A percentile compares a stretch with the other conserved stretches of the same genome.
Conservation (phyloP, 495 filamentous ascomycete genomes). For the Xanthoparmelia taractica region DNA sequence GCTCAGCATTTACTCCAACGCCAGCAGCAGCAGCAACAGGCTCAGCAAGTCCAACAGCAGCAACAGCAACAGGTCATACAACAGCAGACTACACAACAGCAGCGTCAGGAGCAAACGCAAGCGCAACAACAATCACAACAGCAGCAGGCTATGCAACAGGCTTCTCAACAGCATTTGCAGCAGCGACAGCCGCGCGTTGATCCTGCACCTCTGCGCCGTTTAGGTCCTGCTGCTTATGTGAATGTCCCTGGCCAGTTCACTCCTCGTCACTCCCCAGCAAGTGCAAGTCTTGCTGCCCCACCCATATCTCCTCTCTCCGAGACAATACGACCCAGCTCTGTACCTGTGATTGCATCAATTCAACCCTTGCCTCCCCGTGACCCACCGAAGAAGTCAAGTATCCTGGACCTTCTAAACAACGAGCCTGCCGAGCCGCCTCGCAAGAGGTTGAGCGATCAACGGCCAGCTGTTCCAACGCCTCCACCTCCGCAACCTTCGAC, state of each 20-base stretch:
- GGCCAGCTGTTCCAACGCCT: constrained; percentile 16
- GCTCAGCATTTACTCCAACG: constrained; percentile 32
- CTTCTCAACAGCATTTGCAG: constrained; percentile 14
- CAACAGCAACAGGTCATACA: constrained; percentile 22
- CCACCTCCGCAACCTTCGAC: constrained; percentile 18
- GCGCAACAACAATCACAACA: constrained; percentile 17
- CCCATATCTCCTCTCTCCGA: constrained; percentile 39
- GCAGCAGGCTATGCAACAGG: constrained; percentile 18
- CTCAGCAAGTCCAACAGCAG: constrained; percentile 19
- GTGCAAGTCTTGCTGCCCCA: constrained; percentile 28
- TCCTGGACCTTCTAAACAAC: constrained; percentile 52
- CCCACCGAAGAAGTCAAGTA: constrained; percentile 50
- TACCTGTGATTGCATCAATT: constrained; percentile 25
- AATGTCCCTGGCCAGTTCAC: constrained; percentile 13
- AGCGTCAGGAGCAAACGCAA: constrained; percentile 7
- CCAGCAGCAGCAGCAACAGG: constrained; percentile 33
- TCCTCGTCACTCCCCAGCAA: constrained; percentile 24
- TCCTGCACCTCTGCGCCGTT: constrained; percentile 15
- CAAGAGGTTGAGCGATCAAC: constrained; percentile 34
- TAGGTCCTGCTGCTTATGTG: constrained; percentile 10
- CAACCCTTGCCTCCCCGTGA: constrained; percentile 38
- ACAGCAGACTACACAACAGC: constrained; percentile 16
- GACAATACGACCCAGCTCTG: constrained; percentile 32
- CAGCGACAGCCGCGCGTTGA: constrained; percentile 16
- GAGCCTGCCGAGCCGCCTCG: constrained; percentile 49